Conservation (phyloP, 305 asterid species). For the Striga hermonthica region DNA sequence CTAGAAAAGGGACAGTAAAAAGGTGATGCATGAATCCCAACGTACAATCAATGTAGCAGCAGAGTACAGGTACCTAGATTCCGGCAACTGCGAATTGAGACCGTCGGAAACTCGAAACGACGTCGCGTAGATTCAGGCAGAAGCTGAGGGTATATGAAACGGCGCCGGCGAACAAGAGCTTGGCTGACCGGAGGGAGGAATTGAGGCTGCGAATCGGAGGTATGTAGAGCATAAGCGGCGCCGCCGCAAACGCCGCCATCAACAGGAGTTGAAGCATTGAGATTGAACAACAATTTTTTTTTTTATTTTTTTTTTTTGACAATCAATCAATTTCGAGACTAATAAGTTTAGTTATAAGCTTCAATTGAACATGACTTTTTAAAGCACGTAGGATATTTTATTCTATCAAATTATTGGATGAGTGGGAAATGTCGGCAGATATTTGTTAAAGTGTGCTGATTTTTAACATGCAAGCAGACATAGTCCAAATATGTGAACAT, state of each 20-base stretch:
- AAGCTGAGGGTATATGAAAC: constrained; percentile 12
- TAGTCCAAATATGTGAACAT: too few relatives aligned
- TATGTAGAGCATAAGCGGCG: constrained; percentile 36
- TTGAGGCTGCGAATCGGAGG: constrained; percentile 41
- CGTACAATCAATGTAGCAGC: constrained; percentile 19
- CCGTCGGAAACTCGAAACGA: not conserved
- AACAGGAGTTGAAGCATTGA: constrained; percentile 43
- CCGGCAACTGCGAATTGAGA: not conserved
- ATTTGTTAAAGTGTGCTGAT: too few relatives aligned
- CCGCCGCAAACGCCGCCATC: constrained; percentile 47
- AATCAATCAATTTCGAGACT: too few relatives aligned
- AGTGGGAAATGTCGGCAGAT: too few relatives aligned
- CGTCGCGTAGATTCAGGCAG: constrained; percentile 27
- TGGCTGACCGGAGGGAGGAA: constrained; percentile 31
- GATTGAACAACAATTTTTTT: not conserved
- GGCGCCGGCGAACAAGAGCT: constrained; percentile 28
- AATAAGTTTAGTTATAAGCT: too few relatives aligned
- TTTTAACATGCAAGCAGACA: too few relatives aligned
- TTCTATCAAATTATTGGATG: too few relatives aligned
- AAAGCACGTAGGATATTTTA: too few relatives aligned
- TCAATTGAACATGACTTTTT: too few relatives aligned
- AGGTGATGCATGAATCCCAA: not conserved
- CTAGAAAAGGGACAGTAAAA: not conserved
- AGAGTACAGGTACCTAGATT: constrained; percentile 11
- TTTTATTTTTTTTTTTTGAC: too few relatives aligned